phyloP scores from a whole-genome alignment of 495 filamentous ascomycete species.

The Pyrenula aspistea region DNA sequence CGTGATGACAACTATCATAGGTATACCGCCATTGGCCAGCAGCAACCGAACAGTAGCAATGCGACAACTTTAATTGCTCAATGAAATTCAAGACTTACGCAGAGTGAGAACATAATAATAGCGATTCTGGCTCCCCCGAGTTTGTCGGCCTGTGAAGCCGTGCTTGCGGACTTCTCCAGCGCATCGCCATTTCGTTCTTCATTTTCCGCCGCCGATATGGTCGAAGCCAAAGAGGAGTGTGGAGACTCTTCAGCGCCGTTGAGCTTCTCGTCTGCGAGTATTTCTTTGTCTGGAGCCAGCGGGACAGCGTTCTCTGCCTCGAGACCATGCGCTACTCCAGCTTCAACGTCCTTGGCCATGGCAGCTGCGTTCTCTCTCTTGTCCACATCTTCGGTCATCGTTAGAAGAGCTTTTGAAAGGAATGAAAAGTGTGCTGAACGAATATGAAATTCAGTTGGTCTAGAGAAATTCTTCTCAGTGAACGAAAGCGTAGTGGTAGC shows the following conservation, averaged over 20 bases:
- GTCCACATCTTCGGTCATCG: not conserved
- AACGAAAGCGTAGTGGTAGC: no score
- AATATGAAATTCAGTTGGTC: no score
- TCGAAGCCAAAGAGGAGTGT: not conserved
- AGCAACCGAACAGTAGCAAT: no score
- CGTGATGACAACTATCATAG: not conserved
- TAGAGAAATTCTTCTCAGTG: no score
- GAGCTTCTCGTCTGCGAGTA: not conserved
- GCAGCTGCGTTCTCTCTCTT: not conserved
- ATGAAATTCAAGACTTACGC: slow-evolving; percentile 19
- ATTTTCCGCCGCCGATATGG: not conserved
- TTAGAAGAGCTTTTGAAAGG: no score
- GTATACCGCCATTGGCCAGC: no score
- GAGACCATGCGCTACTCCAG: not conserved
- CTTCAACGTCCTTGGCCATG: not conserved
- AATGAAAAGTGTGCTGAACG: no score
- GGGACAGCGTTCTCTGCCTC: not conserved
- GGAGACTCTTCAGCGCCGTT: not conserved
- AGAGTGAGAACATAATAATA: slow-evolving; percentile 37
- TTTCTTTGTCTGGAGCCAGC: not conserved
- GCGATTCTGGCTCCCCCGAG: slow-evolving; percentile 36
- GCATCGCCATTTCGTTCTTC: slow-evolving; percentile 8
- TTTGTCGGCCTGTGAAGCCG: slow-evolving; percentile 26
- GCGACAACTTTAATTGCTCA: no score
- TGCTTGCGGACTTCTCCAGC: slow-evolving; percentile 10